Evolutionary conservation across 495 filamentous ascomycete species (phyloP), one percentile per base, ranked within the genome.

Genomic region (Cryomyces antarcticus): DNA sequence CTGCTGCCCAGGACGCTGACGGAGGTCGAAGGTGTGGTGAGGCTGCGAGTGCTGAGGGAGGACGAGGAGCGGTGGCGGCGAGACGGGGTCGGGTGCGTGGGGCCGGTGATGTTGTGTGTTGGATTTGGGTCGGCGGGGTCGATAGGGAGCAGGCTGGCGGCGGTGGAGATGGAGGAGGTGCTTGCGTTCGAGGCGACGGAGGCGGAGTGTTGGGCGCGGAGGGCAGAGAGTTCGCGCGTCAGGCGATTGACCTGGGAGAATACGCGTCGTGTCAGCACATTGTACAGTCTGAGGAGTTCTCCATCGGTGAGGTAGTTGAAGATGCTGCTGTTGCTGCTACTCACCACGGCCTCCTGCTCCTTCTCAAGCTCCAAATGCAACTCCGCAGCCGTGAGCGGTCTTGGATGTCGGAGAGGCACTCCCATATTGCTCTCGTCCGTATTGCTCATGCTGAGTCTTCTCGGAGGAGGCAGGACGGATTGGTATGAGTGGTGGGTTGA

Each of bases 341-440:
- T 43, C 69, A 88, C 87, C 52, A 93, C 77, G n/a, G 82, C 79
- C 57, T 95, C 87, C 54, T 95, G 87, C 53, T 93, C 87, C 54
- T 87, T 84, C 62, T 95, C 87, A 33, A 93, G 66, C 57, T 87
- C 73, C 48, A 78, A 61, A 60, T 93, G 84, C 34, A 95, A 64
- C 54, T 93, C 87, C 2, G 81, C 81, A 7, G 84, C 77, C 0
- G 87, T 93, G 47, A 93, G 58, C 0, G 85, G 87, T 39, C 81
- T 70, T 0, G 86, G 84, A 50, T 88, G 85, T 50, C 87, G 75
- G 48, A 85, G 46, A 72, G 84, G 13, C 70, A 84, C 59, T 41
- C 38, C 49, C 5, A 24, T 24, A 24, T 24, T 36, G 33, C 9
- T 9, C 33, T 9, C 9, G 1, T 36, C 33, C 35, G 30, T 49